Evolutionary conservation across 1,284 basidiomycete genomes (phyloP).

Genomic region (Phylloporus sp.): DNA sequence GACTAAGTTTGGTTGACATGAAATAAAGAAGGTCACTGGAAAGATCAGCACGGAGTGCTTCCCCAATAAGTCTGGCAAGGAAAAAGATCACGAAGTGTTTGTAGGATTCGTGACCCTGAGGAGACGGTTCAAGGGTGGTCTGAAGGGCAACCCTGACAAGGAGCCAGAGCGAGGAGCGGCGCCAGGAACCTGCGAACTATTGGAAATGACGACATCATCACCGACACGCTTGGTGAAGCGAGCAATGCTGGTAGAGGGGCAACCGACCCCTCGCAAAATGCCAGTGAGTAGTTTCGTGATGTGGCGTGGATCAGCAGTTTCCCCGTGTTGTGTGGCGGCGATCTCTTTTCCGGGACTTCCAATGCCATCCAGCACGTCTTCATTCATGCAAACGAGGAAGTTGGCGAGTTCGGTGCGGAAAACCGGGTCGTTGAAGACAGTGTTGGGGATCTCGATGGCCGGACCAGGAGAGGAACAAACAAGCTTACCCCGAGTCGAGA

Average conservation of each 20-base stretch:
- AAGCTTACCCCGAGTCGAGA: conserved; percentile 35
- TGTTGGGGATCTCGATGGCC: conserved; percentile 27
- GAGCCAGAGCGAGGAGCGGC: conserved; percentile 44
- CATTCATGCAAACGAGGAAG: conserved; percentile 36
- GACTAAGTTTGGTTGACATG: background rate
- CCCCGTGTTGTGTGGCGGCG: conserved; percentile 26
- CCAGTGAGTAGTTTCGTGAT: conserved; percentile 42
- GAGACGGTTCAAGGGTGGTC: conserved; percentile 35
- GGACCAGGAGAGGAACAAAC: conserved; percentile 39
- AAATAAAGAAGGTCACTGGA: background rate
- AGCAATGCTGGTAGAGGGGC: conserved; percentile 17
- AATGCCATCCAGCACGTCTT: conserved; percentile 17
- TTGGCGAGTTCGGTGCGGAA: conserved; percentile 33
- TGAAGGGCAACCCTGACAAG: conserved; percentile 45
- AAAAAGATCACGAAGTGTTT: conserved; percentile 51
- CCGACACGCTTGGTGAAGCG: conserved; percentile 39
- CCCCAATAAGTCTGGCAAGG: conserved; percentile 24
- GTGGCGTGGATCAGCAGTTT: conserved; percentile 37
- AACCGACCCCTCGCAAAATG: conserved; percentile 36
- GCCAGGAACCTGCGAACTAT: conserved; percentile 37
- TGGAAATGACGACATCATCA: conserved; percentile 38
- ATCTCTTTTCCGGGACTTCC: background rate
- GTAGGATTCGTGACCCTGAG: conserved; percentile 38
- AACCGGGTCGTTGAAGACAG: conserved; percentile 15
- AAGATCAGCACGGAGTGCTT: background rate